phyloP scores from a whole-genome alignment of 768 basidiomycete species.

The Cantharellus anzutake region DNA sequence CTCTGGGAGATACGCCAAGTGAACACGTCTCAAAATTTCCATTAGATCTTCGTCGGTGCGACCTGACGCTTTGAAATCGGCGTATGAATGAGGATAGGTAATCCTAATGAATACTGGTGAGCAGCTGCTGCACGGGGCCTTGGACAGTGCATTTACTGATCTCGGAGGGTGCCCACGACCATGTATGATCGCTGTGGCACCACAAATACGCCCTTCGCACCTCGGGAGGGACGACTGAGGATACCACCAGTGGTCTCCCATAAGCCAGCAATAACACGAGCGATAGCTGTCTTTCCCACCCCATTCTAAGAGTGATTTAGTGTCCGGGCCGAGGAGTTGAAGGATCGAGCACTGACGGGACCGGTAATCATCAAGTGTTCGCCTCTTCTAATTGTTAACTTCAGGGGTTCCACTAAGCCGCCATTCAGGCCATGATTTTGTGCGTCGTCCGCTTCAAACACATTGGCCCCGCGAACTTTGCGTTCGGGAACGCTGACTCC shows the following conservation, averaged over 20 bases:
- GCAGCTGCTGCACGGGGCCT: background rate
- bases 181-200: constrained; percentile 91
- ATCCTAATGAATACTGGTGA: constrained; percentile 22
- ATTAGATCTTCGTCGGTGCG: constrained; percentile 50
- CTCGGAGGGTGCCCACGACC: constrained; percentile 67
- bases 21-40: constrained; percentile 60
- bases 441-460: constrained; percentile 9
- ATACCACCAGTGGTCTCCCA: constrained; percentile 42
- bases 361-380: constrained; percentile 92
- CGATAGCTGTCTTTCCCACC: constrained; percentile 79
- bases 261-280: constrained; percentile 72
- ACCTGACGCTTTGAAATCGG: constrained; percentile 41
- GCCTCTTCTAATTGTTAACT: constrained; percentile 37
- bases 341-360: constrained; percentile 19
- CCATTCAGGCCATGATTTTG: constrained; percentile 9
- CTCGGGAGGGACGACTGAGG: constrained; percentile 22
- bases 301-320: constrained; percentile 30
- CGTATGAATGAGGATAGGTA: constrained; percentile 79
- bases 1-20: constrained; percentile 65
- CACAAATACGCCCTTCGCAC: constrained; percentile 47
- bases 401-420: constrained; percentile 49
- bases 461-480: background rate
- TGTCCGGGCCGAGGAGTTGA: constrained; percentile 2
- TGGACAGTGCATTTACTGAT: constrained; percentile 35
- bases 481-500: constrained; percentile 45